These are phyloP conservation scores for Hydnomerulius pinastri DNA, from an alignment of 768 basidiomycete genomes.

Conservation along the genomic window DNA sequence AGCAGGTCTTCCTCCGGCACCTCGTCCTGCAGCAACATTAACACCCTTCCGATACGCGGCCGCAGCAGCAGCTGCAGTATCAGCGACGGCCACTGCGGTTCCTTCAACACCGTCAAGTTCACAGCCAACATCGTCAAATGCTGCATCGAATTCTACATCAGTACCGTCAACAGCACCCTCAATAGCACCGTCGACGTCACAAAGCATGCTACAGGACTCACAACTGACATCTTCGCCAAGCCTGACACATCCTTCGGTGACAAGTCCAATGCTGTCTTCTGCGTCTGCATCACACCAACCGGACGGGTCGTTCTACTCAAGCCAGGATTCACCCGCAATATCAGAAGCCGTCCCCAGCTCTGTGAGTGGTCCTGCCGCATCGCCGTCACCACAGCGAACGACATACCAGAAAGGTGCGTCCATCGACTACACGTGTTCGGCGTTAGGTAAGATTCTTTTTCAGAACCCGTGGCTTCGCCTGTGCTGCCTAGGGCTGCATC, in stretches of 20 bases:
- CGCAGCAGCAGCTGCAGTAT: conserved; percentile 66
- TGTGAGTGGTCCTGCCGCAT: conserved; percentile 48
- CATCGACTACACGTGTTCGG: conserved; percentile 15
- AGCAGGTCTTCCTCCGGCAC: conserved; percentile 61
- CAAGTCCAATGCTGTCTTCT: conserved; percentile 80
- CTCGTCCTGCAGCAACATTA: conserved; percentile 52
- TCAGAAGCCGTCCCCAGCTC: conserved; percentile 61
- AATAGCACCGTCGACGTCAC: conserved; percentile 37
- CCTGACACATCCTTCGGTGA: conserved; percentile 80
- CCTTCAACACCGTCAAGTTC: conserved; percentile 45
- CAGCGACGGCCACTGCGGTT: conserved; percentile 33
- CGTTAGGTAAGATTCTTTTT: conserved; percentile 21
- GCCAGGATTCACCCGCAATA: conserved; percentile 70
- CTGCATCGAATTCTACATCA: conserved; percentile 32
- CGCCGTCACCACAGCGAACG: conserved; percentile 61
- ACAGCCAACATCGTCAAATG: conserved; percentile 36
- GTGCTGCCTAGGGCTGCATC: conserved; percentile 44
- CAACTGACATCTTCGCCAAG: conserved; percentile 69
- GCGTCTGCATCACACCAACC: conserved; percentile 65
- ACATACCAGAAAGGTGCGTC: conserved; percentile 50
- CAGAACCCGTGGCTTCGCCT: conserved; percentile 50
- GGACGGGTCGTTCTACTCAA: conserved; percentile 69
- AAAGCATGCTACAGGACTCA: conserved; percentile 36
- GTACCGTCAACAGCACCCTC: conserved; percentile 43
- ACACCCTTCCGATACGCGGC: conserved; percentile 90